These are phyloP conservation scores for Chondrus crispus DNA, from an alignment of 23 red algal genomes.

Conservation along the genomic window DNA sequence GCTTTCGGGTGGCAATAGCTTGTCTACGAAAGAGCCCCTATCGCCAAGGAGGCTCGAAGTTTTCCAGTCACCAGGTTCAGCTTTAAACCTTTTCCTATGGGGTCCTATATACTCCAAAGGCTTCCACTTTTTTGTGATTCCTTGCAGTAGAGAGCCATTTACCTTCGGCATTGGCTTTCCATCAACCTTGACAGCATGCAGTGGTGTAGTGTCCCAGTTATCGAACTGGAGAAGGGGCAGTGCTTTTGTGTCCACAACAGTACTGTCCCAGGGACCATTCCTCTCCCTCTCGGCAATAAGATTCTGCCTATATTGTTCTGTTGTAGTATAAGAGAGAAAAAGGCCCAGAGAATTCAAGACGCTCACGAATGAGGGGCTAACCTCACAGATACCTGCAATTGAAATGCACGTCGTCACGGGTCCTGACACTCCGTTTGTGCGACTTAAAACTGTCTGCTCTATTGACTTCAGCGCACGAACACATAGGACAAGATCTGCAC, in stretches of 20 bases:
- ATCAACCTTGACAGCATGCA: not conserved
- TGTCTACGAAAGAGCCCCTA: not conserved
- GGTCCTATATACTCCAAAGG: not conserved
- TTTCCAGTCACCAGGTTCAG: no score
- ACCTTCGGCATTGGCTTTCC: not conserved
- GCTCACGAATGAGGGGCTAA: not conserved
- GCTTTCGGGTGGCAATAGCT: not conserved
- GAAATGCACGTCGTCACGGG: not conserved
- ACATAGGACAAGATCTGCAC: not conserved
- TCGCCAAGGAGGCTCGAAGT: no score
- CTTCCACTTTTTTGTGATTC: not conserved
- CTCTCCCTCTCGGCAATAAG: not conserved
- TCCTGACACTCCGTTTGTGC: not conserved
- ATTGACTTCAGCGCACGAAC: not conserved
- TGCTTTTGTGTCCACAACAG: not conserved
- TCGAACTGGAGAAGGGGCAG: not conserved
- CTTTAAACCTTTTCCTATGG: no score
- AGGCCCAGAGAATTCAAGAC: not conserved
- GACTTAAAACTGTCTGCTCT: not conserved
- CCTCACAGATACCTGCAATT: not conserved
- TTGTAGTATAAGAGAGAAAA: not conserved
- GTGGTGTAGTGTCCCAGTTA: not conserved
- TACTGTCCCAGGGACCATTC: not conserved
- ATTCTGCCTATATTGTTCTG: not conserved
- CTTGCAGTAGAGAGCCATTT: not conserved